Conservation (phyloP, 495 filamentous ascomycete genomes). For the Aspergillus panamensis region DNA sequence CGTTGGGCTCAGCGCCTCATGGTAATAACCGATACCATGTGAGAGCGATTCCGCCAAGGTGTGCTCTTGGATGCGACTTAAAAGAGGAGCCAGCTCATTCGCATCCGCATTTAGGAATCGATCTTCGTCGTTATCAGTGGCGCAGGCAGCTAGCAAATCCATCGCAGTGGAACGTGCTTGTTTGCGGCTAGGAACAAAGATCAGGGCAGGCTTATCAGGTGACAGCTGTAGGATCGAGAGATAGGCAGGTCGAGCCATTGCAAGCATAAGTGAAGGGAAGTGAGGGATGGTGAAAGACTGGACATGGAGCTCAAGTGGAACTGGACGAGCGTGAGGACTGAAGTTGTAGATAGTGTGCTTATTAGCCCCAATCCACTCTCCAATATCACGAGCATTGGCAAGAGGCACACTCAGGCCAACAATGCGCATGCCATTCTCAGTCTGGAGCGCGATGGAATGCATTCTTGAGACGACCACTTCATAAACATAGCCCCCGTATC, state of each 20-base stretch:
- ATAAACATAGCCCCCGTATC: constrained; percentile 83
- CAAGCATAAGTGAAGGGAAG: constrained; percentile 95
- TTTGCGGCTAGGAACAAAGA: constrained; percentile 91
- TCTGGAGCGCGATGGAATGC: constrained; percentile 91
- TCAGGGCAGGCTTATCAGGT: constrained; percentile 78
- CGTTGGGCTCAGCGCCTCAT: constrained; percentile 81
- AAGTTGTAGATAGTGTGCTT: constrained; percentile 99
- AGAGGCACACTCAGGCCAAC: constrained; percentile 89
- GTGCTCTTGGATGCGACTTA: constrained; percentile 77
- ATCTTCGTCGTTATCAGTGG: constrained; percentile 89
- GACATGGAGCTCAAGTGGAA: constrained; percentile 89
- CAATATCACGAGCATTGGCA: constrained; percentile 86
- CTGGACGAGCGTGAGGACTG: constrained; percentile 81
- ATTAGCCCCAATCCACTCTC: constrained; percentile 98
- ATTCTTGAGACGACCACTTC: constrained; percentile 95
- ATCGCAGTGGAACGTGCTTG: constrained; percentile 86
- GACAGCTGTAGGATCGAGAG: constrained; percentile 81
- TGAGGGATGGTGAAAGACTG: constrained; percentile 96
- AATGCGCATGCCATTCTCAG: constrained; percentile 79
- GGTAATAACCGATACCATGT: constrained; percentile 95
- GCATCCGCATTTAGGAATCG: constrained; percentile 81
- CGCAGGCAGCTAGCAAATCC: constrained; percentile 78
- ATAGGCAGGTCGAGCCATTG: constrained; percentile 94
- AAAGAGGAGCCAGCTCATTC: constrained; percentile 74
- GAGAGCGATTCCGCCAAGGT: constrained; percentile 87